Conservation (phyloP, 2,329 filamentous ascomycete species). For the Aureobasidium uvarum region DNA sequence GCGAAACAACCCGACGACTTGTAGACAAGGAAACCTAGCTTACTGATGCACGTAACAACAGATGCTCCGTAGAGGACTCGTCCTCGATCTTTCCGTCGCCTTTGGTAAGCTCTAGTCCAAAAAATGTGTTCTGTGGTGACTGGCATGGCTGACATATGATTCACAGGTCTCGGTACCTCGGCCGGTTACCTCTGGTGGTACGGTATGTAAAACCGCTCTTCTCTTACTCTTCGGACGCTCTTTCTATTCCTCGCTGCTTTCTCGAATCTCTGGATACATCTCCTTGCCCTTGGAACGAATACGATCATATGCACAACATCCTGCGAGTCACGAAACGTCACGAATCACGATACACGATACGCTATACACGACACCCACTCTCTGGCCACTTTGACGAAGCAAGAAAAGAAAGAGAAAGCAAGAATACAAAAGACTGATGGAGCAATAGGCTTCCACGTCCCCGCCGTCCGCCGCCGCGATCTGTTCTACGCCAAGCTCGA, state of each 20-base stretch:
- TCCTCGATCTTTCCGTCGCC: constrained; percentile 65
- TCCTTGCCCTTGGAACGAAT: no score
- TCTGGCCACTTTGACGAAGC: neutral
- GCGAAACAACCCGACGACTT: neutral
- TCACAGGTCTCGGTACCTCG: constrained; percentile 59
- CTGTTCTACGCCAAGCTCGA: constrained; percentile 63
- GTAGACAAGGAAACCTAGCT: neutral
- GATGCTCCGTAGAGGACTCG: constrained; percentile 65
- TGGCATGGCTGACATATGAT: neutral
- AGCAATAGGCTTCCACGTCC: constrained; percentile 60
- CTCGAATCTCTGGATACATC: neutral
- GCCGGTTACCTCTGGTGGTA: constrained; percentile 68
- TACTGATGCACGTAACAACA: constrained; percentile 35
- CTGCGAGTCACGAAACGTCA: neutral
- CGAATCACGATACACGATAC: neutral
- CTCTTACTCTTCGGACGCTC: neutral
- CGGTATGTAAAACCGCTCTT: constrained; percentile 47
- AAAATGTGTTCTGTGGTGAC: neutral
- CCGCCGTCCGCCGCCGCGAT: constrained; percentile 62
- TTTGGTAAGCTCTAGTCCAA: constrained; percentile 53
- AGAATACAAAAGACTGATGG: constrained; percentile 23
- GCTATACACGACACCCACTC: neutral
- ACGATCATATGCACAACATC: neutral
- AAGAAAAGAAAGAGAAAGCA: neutral
- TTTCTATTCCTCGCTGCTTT: neutral